These are phyloP conservation scores for Hibiscus mutabilis DNA, from an alignment of 345 rosid species.

Conservation along the genomic window DNA sequence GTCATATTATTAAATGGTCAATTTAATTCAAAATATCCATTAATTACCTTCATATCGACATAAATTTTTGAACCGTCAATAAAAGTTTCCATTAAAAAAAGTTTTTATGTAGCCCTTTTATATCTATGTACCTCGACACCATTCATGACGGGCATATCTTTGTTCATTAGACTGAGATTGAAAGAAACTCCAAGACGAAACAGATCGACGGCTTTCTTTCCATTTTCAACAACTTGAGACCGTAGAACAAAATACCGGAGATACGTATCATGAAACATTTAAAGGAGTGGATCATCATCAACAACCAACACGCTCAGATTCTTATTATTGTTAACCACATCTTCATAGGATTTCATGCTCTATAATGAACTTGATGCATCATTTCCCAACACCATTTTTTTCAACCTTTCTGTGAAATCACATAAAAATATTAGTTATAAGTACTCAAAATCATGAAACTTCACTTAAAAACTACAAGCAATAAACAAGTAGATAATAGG, in stretches of 20 bases:
- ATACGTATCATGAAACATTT: constrained; percentile 11
- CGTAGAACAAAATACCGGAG: constrained; percentile 7
- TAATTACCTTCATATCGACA: no score
- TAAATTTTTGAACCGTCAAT: no score
- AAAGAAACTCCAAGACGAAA: constrained; percentile 18
- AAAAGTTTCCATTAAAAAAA: no score
- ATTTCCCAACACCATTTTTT: background rate
- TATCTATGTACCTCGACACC: no score
- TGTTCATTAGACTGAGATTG: constrained; percentile 34
- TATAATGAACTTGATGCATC: background rate
- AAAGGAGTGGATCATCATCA: constrained; percentile 19
- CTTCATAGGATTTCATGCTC: background rate
- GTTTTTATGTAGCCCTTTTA: no score
- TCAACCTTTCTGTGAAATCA: no score
- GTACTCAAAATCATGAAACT: no score
- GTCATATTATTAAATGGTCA: background rate
- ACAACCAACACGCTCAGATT: constrained; percentile 27
- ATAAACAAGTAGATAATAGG: no score
- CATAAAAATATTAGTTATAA: background rate
- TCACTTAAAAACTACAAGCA: no score
- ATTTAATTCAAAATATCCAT: no score
- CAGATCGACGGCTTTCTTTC: constrained; percentile 33
- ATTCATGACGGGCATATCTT: constrained; percentile 28
- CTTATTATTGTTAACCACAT: background rate
- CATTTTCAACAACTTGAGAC: constrained; percentile 21